A percentile compares a stretch with the other conserved stretches of the same genome.
Conservation (phyloP, 1,284 basidiomycete genomes). For the Volvariella volvacea region DNA sequence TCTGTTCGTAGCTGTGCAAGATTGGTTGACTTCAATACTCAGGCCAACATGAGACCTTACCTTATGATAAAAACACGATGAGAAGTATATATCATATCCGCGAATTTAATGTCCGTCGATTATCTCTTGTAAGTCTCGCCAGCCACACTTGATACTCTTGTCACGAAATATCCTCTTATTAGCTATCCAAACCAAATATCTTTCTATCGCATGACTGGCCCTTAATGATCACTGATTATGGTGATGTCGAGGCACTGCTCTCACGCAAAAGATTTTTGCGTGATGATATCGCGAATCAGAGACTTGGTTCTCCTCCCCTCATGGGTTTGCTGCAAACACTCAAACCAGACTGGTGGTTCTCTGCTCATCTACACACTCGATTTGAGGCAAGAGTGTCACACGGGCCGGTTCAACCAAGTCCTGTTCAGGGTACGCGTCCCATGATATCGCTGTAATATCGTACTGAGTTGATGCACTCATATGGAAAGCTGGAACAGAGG, state of each 20-base stretch:
- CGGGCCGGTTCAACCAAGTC: constrained; percentile 10
- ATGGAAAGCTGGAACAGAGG: too few species aligned
- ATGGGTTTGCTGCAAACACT: constrained; percentile 72
- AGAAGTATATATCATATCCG: constrained; percentile 91
- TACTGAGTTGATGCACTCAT: too few species aligned
- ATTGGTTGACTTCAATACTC: constrained; percentile 3
- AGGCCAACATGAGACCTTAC: constrained; percentile 72
- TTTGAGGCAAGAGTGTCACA: constrained; percentile 71
- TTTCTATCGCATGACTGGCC: constrained; percentile 99
- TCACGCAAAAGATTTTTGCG: constrained; percentile 80
- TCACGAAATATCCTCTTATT: neutral
- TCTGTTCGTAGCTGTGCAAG: constrained; percentile 1
- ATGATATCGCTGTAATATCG: too few species aligned
- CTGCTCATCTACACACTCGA: constrained; percentile 90
- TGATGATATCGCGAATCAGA: constrained; percentile 65
- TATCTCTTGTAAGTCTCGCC: constrained; percentile 62
- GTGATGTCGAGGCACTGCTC: constrained; percentile 66
- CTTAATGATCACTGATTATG: constrained; percentile 76
- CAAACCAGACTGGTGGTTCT: constrained; percentile 90
- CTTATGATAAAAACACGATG: constrained; percentile 63
- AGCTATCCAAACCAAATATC: constrained; percentile 64
- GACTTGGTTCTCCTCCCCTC: constrained; percentile 86
- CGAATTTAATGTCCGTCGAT: constrained; percentile 75
- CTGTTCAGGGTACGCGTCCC: too few species aligned
- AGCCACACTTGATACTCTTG: neutral